Evolutionary conservation across 2,329 filamentous ascomycete genomes (phyloP).

Genomic region (Sporothrix globosa): DNA sequence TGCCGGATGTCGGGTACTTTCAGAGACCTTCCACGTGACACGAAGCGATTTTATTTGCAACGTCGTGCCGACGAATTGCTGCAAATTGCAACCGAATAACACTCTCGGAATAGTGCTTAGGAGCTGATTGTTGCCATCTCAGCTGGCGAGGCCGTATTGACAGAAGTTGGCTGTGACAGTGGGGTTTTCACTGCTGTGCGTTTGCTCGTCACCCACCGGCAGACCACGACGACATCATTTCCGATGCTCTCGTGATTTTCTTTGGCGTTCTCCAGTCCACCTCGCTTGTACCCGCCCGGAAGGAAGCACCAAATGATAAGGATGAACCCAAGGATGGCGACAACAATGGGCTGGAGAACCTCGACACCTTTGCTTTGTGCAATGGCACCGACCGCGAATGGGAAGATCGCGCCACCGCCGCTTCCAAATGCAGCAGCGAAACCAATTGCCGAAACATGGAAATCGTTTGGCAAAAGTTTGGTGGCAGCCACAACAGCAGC

Average conservation of each 20-base stretch:
- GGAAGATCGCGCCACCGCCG: conserved; percentile 67
- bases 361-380: conserved; percentile 60
- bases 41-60: conserved; percentile 74
- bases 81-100: conserved; percentile 34
- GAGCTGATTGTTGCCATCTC: not conserved
- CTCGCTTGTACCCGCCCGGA: conserved; percentile 41
- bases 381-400: conserved; percentile 70
- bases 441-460: conserved; percentile 80
- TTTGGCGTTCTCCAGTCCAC: conserved; percentile 49
- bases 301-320: conserved; percentile 52
- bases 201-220: conserved; percentile 31
- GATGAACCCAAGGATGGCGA: conserved; percentile 54
- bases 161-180: not conserved
- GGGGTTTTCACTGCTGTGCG: not conserved
- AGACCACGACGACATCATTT: conserved; percentile 39
- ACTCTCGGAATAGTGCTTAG: not conserved
- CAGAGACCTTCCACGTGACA: conserved; percentile 64
- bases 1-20: conserved; percentile 68
- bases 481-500: conserved; percentile 73
- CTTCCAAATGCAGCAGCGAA: conserved; percentile 80
- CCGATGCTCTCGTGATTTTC: conserved; percentile 46
- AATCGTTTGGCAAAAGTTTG: conserved; percentile 70
- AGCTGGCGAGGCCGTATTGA: not conserved
- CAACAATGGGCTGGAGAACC: conserved; percentile 60
- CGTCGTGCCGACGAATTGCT: conserved; percentile 70